Evolutionary conservation across 2,329 filamentous ascomycete species (phyloP).

Genomic region (Akanthomyces muscarius): DNA sequence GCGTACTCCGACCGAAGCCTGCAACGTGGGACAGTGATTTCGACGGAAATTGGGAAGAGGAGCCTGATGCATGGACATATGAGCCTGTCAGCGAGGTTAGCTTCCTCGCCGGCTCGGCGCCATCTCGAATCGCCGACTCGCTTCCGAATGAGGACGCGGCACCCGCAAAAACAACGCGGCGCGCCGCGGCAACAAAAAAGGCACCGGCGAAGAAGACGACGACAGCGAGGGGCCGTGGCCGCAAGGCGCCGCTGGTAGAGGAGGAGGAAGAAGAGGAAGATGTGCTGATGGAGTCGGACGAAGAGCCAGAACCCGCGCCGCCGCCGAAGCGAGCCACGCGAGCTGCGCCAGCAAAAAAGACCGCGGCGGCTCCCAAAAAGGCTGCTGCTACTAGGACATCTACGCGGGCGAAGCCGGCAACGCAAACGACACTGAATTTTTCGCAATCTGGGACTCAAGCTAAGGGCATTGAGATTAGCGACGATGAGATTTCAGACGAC

Average conservation of each 20-base stretch:
- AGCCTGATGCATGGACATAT: conserved; percentile 55
- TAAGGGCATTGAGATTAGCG: conserved; percentile 56
- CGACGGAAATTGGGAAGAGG: conserved; percentile 80
- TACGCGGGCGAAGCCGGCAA: conserved; percentile 40
- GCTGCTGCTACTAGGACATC: conserved; percentile 25
- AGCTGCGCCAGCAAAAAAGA: conserved; percentile 18
- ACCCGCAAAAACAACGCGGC: conserved; percentile 32
- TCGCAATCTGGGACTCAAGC: conserved; percentile 43
- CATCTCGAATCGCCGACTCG: conserved; percentile 21
- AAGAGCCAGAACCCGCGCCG: conserved; percentile 34
- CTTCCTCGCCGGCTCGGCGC: conserved; percentile 19
- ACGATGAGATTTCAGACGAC: conserved; percentile 62
- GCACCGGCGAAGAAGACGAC: conserved; percentile 38
- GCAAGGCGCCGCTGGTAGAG: conserved; percentile 28
- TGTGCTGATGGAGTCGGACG: conserved; percentile 51
- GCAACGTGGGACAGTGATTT: conserved; percentile 84
- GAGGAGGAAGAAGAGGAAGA: conserved; percentile 36
- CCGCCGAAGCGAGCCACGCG: conserved; percentile 24
- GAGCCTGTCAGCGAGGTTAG: conserved; percentile 23
- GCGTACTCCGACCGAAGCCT: conserved; percentile 67
- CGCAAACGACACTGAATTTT: conserved; percentile 50
- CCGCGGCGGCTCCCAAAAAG: conserved; percentile 13
- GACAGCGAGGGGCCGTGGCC: conserved; percentile 31
- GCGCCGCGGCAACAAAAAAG: conserved; percentile 40
- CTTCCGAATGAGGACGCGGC: conserved; percentile 45